Conservation (phyloP, 441 rosid genomes). For the Breynia disticha region DNA sequence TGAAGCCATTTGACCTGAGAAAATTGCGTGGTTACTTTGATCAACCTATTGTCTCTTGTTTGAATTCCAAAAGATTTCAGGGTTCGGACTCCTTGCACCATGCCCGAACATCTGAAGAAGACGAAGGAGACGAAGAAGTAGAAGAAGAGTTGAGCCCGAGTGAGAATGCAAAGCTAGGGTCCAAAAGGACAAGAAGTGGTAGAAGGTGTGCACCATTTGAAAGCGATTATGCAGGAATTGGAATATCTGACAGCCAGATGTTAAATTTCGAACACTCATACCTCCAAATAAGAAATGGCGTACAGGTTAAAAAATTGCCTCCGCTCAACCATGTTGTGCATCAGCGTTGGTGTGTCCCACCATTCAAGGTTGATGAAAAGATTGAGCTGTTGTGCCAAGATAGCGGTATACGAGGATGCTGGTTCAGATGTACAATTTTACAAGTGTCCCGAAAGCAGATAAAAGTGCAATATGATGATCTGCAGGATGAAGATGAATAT, state of each 20-base stretch:
- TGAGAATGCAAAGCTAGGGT: constrained; percentile 43
- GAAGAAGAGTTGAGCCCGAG: constrained; percentile 45
- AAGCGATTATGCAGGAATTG: constrained; percentile 26
- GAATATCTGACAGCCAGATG: constrained; percentile 21
- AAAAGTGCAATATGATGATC: constrained; percentile 76
- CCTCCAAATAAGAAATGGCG: constrained; percentile 39
- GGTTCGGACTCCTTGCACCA: constrained; percentile 30
- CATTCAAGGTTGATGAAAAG: constrained; percentile 53
- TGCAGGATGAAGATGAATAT: constrained; percentile 70
- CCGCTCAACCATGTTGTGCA: constrained; percentile 40
- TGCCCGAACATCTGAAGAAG: constrained; percentile 20
- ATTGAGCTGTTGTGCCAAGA: constrained; percentile 87
- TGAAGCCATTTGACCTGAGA: constrained; percentile 71
- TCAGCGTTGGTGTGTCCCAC: constrained; percentile 29
- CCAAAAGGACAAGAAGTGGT: constrained; percentile 49
- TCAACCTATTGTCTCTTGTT: constrained; percentile 66
- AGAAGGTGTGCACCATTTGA: constrained; percentile 29
- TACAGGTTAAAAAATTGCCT: constrained; percentile 38
- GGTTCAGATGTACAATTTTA: constrained; percentile 88
- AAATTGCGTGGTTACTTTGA: constrained; percentile 79
- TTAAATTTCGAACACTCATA: constrained; percentile 29
- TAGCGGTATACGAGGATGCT: constrained; percentile 95
- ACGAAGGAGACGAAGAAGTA: constrained; percentile 23
- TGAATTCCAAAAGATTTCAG: constrained; percentile 35
- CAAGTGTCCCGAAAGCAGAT: constrained; percentile 52